Conservation (phyloP, 2,329 filamentous ascomycete species). For the Stagonosporopsis cucurbitacearum region DNA sequence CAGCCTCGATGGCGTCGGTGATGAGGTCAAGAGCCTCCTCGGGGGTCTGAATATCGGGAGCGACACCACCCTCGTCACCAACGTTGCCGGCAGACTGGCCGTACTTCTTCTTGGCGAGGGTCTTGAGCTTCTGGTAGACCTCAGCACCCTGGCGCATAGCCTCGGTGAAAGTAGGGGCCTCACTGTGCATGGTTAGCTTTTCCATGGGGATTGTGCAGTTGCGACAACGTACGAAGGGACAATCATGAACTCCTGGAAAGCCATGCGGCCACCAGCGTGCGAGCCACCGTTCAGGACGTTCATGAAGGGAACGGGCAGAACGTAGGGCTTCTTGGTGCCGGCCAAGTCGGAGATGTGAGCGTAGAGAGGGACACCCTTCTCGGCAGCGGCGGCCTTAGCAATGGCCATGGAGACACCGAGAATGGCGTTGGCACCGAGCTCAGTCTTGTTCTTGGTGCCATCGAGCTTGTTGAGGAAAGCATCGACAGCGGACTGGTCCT, state of each 20-base stretch:
- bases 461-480: constrained; percentile 61
- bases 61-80: constrained; percentile 99
- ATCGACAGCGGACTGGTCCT: constrained; percentile 62
- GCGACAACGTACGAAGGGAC: constrained; percentile 53
- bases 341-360: constrained; percentile 63
- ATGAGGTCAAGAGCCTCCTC: constrained; percentile 98
- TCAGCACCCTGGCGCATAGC: constrained; percentile 95
- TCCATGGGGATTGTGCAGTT: constrained; percentile 11
- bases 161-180: constrained; percentile 90
- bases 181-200: constrained; percentile 54
- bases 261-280: constrained; percentile 90
- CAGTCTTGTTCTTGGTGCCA: constrained; percentile 65
- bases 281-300: constrained; percentile 74
- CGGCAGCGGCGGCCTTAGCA: constrained; percentile 63
- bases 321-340: constrained; percentile 60
- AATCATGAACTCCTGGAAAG: constrained; percentile 66
- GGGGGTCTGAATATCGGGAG: constrained; percentile 95
- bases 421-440: constrained; percentile 66
- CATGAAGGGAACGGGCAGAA: constrained; percentile 62
- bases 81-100: constrained; percentile 99
- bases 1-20: constrained; percentile 89
- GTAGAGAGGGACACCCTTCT: constrained; percentile 63
- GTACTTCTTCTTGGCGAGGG: constrained; percentile 98
- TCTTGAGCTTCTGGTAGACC: constrained; percentile 98
- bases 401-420: constrained; percentile 67